phyloP scores from a whole-genome alignment of 2,329 filamentous ascomycete species.

The Rhynchosporium graminicola region DNA sequence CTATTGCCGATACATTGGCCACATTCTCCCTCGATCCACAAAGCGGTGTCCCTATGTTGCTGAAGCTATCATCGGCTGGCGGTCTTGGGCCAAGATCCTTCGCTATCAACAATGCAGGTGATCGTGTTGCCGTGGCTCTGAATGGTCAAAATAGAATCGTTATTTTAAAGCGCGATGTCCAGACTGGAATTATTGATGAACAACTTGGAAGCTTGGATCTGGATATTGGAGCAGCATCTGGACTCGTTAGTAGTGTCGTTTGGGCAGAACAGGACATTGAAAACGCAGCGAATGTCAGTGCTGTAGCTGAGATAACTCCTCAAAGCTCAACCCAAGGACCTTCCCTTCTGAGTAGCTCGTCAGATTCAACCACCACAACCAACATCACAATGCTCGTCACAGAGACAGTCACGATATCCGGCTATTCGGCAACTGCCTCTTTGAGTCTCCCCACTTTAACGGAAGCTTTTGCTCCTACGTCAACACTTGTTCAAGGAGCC shows the following conservation, averaged over 20 bases:
- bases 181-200: background rate
- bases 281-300: background rate
- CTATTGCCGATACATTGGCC: slow-evolving; percentile 43
- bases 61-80: slow-evolving; percentile 45
- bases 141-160: slow-evolving; percentile 4
- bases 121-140: slow-evolving; percentile 40
- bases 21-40: slow-evolving; percentile 41
- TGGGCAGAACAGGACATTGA: slow-evolving; percentile 3
- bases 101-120: slow-evolving; percentile 44
- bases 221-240: background rate
- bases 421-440: too few species aligned
- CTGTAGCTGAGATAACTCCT: background rate
- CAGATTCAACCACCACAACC: background rate
- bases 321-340: background rate
- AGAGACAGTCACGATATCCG: too few species aligned
- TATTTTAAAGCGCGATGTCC: slow-evolving; percentile 5
- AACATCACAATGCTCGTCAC: background rate
- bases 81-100: slow-evolving; percentile 48
- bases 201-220: slow-evolving; percentile 40
- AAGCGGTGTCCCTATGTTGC: slow-evolving; percentile 43
- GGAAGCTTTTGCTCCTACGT: too few species aligned
- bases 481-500: too few species aligned
- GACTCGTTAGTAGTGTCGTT: slow-evolving; percentile 12
- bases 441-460: too few species aligned
- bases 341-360: background rate